Base-by-base conservation (phyloP, 1,284 basidiomycete genomes). In the Butyriboletus appendiculatus region DNA sequence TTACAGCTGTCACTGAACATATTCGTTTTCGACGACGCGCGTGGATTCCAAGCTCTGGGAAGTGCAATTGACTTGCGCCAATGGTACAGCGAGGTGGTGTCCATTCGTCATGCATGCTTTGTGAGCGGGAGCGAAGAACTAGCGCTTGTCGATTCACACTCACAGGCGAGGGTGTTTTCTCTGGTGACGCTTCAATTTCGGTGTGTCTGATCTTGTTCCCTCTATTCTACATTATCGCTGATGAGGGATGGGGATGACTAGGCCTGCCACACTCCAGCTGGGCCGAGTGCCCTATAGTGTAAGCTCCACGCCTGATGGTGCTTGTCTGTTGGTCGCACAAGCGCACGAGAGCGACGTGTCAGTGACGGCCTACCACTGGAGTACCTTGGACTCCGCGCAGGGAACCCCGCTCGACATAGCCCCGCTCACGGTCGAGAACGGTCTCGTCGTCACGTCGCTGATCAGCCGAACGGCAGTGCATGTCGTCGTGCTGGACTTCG, bases 171-270 rank as follows among this genome's bases (percentile, higher is more conserved):
- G 2, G 73, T 83, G 2, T 84, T 77, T 58, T 84, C 81, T 5
- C 58, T 81, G 24, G 64, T 78, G 2, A 78, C 78, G 0, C 73
- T 78, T 49, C 77, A 80, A 48, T 81, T 81, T 55, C 66, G 82
- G 82, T 82, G 67, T 2, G 57, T 43, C 6, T 38, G 2, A 5
- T 24, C 2, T 42, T 14, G 2, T 34, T 53, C 48, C 12, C 10
- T 39, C 16, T 24, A 7, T 34, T 11, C 9, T 4, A 3, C 3
- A 15, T 26, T 33, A 7, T 51, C 4, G 1, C 45, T 65, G 32
- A 63, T 18, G 35, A 3, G 2, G 0, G 8, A 40, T 10, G 35
- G n/a, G 10, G 11, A 34, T 12, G 1, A 33, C 5, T 20, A 65
- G 63, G 14, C 66, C 64, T 24, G 60, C 64, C 8, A 64, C 62